These are phyloP conservation scores for Phytophthora citricola DNA, from an alignment of 352 stramenopile species.

Conservation along the genomic window DNA sequence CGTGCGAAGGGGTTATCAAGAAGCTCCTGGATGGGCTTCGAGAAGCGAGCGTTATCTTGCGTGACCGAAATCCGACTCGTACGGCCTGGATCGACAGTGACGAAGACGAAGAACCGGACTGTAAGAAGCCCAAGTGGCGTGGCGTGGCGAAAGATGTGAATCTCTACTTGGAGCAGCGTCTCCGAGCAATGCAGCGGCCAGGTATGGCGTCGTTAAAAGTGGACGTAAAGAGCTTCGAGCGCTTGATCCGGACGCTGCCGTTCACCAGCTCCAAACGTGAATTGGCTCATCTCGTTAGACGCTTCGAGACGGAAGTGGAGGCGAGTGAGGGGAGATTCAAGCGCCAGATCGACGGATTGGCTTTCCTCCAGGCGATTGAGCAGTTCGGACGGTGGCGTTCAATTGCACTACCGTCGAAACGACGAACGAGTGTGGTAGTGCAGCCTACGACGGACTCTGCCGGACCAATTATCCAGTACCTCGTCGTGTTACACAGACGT, in stretches of 20 bases:
- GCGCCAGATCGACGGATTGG: conserved; percentile 33
- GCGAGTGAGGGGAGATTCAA: background rate
- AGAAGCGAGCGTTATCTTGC: conserved; percentile 26
- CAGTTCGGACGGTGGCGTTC: conserved; percentile 42
- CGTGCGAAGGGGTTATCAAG: conserved; percentile 54
- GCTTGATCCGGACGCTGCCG: conserved; percentile 46
- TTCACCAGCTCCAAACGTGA: conserved; percentile 51
- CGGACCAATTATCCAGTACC: conserved; percentile 58
- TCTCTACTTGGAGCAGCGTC: conserved; percentile 46
- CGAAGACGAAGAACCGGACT: conserved; percentile 18
- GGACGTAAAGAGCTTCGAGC: conserved; percentile 43
- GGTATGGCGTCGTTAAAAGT: conserved; percentile 21
- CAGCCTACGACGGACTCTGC: conserved; percentile 41
- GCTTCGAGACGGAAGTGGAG: conserved; percentile 21
- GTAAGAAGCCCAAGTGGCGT: conserved; percentile 47
- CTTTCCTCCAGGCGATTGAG: conserved; percentile 48
- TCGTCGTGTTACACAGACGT: conserved; percentile 41
- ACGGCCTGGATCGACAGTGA: conserved; percentile 35
- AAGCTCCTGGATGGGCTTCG: conserved; percentile 64
- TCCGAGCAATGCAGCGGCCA: conserved; percentile 33
- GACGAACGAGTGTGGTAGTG: conserved; percentile 13
- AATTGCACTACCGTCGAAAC: conserved; percentile 28
- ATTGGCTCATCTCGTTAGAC: conserved; percentile 31
- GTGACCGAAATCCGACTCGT: conserved; percentile 1
- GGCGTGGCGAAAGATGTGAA: conserved; percentile 53